Conservation (phyloP, 2,329 filamentous ascomycete genomes). For the Fusarium odoratissimum region DNA sequence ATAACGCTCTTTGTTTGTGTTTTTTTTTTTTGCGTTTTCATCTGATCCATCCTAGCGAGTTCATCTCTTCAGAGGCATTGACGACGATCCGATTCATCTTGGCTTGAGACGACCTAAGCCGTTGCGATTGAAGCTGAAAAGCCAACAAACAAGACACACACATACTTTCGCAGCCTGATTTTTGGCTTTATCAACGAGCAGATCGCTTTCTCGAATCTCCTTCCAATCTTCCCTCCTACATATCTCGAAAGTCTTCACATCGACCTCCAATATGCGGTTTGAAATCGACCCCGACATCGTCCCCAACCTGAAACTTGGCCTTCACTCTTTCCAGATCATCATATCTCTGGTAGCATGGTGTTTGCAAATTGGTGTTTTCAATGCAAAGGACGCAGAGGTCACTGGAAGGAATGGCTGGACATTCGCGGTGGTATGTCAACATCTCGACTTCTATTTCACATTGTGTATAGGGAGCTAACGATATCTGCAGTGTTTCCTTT, state of each 20-base stretch:
- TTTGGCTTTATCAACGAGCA: neutral
- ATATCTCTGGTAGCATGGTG: slow-evolving; percentile 67
- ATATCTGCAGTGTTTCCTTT: slow-evolving; percentile 69
- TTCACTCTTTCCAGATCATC: slow-evolving; percentile 67
- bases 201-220: neutral
- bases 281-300: slow-evolving; percentile 66
- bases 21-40: slow-evolving; percentile 10
- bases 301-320: slow-evolving; percentile 66
- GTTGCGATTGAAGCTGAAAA: slow-evolving; percentile 37
- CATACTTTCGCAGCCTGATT: slow-evolving; percentile 8
- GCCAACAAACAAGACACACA: slow-evolving; percentile 26
- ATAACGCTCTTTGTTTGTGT: slow-evolving; percentile 27
- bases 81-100: slow-evolving; percentile 18
- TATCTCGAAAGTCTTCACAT: neutral
- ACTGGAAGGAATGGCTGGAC: slow-evolving; percentile 72
- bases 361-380: slow-evolving; percentile 70
- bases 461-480: slow-evolving; percentile 7
- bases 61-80: slow-evolving; percentile 17
- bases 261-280: slow-evolving; percentile 55
- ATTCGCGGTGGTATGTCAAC: slow-evolving; percentile 68
- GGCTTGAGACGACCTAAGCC: slow-evolving; percentile 21
- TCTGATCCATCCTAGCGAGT: neutral
- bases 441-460: neutral
- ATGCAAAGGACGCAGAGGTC: slow-evolving; percentile 59
- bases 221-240: neutral